Evolutionary conservation across 2,329 filamentous ascomycete species (phyloP).

Genomic region (Penicillium sp.): DNA sequence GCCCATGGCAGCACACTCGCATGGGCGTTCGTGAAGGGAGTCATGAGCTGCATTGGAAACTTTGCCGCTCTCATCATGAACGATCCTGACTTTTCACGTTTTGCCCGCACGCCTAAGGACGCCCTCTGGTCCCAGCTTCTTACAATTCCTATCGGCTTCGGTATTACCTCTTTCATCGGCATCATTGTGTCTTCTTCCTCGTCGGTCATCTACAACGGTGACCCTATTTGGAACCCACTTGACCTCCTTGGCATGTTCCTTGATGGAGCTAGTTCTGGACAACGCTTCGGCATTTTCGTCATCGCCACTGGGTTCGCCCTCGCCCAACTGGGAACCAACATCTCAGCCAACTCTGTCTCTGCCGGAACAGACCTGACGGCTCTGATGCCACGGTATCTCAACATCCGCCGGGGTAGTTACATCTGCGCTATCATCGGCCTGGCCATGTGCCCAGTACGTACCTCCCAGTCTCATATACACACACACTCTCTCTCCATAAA

Average conservation of each 20-base stretch:
- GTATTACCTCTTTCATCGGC: slow-evolving; percentile 80
- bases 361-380: slow-evolving; percentile 83
- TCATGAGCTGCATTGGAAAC: slow-evolving; percentile 89
- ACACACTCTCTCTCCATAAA: neutral
- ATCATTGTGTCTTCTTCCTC: slow-evolving; percentile 75
- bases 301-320: slow-evolving; percentile 72
- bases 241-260: slow-evolving; percentile 68
- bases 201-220: slow-evolving; percentile 60
- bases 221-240: slow-evolving; percentile 74
- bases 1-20: slow-evolving; percentile 68
- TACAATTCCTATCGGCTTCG: slow-evolving; percentile 71
- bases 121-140: slow-evolving; percentile 79
- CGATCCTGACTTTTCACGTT: slow-evolving; percentile 82
- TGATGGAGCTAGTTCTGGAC: slow-evolving; percentile 66
- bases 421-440: slow-evolving; percentile 78
- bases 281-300: slow-evolving; percentile 75
- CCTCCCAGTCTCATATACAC: neutral
- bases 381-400: slow-evolving; percentile 75
- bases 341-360: slow-evolving; percentile 82
- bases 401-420: slow-evolving; percentile 84
- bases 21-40: slow-evolving; percentile 80
- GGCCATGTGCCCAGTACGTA: slow-evolving; percentile 73
- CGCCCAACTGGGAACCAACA: slow-evolving; percentile 83
- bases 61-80: slow-evolving; percentile 83
- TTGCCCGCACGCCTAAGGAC: slow-evolving; percentile 73